These are phyloP conservation scores for Metarhizium sp. DNA, from an alignment of 2,329 filamentous ascomycete species.

Conservation along the genomic window DNA sequence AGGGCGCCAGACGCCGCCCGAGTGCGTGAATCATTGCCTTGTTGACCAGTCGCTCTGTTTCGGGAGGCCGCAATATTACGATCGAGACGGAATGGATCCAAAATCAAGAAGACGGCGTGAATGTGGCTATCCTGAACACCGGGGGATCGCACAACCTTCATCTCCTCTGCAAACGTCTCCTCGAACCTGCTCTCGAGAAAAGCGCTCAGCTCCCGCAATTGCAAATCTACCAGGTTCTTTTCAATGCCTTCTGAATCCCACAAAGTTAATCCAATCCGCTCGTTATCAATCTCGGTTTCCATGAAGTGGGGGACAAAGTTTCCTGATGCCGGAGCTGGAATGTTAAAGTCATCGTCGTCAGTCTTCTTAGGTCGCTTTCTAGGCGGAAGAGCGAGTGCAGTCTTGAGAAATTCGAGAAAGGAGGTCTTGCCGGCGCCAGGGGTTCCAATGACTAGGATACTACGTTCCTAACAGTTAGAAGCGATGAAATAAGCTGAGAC, in stretches of 20 bases:
- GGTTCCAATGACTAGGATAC: constrained; percentile 83
- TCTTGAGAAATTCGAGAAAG: constrained; percentile 91
- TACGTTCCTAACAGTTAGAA: constrained; percentile 26
- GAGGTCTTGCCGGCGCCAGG: constrained; percentile 88
- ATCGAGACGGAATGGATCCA: constrained; percentile 81
- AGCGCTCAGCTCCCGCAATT: constrained; percentile 79
- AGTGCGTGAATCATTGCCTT: constrained; percentile 28
- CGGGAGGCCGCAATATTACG: constrained; percentile 65
- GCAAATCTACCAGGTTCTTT: constrained; percentile 89
- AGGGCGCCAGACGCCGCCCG: constrained; percentile 55
- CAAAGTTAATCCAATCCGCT: constrained; percentile 83
- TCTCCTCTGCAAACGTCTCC: constrained; percentile 93
- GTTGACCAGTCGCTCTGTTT: constrained; percentile 40
- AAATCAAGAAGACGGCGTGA: constrained; percentile 84
- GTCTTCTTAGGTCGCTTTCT: constrained; percentile 58
- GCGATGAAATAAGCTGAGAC: background rate
- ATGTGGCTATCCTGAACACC: constrained; percentile 95
- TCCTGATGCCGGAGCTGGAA: constrained; percentile 44
- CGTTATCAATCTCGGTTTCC: constrained; percentile 88
- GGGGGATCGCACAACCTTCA: constrained; percentile 90
- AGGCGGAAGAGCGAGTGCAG: constrained; percentile 70
- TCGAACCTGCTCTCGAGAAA: constrained; percentile 98
- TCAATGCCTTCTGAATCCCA: constrained; percentile 97
- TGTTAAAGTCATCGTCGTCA: constrained; percentile 49
- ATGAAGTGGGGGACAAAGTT: constrained; percentile 83